phyloP scores from a whole-genome alignment of 495 filamentous ascomycete genomes.

The Amniculicola lignicola region DNA sequence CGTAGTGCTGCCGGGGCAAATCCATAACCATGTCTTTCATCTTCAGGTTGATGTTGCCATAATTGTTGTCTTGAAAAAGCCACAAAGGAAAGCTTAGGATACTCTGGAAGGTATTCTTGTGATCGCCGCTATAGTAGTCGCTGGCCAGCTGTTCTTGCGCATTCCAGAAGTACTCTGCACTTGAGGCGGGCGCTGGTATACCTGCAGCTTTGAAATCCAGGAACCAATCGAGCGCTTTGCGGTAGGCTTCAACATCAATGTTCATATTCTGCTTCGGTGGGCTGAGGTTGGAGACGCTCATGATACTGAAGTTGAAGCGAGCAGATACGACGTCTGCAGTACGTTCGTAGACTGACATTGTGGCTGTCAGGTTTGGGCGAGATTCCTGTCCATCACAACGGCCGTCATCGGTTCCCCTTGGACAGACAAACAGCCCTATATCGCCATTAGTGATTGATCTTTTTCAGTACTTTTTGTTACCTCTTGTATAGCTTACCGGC shows the following conservation, averaged over 20 bases:
- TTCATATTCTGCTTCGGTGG: not conserved
- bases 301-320: conserved; percentile 13
- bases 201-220: conserved; percentile 10
- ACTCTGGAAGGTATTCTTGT: conserved; percentile 1
- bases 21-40: not conserved
- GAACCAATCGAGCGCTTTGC: conserved; percentile 1
- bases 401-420: conserved; percentile 4
- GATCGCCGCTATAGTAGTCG: conserved; percentile 5
- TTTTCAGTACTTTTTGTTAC: too few relatives aligned
- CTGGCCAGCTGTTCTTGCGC: conserved; percentile 1
- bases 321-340: not conserved
- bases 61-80: conserved; percentile 14
- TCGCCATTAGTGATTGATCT: not conserved
- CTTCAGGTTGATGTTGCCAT: conserved; percentile 8
- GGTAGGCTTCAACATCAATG: conserved; percentile 2
- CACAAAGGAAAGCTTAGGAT: conserved; percentile 9
- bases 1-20: conserved; percentile 1
- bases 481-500: conserved; percentile 5
- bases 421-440: conserved; percentile 7
- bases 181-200: not conserved
- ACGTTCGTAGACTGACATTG: conserved; percentile 11
- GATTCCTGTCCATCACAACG: not conserved
- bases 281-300: not conserved
- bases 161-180: conserved; percentile 14
- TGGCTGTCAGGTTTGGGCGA: conserved; percentile 8